phyloP scores from a whole-genome alignment of 352 stramenopile species.

The Globisporangium paddicum region DNA sequence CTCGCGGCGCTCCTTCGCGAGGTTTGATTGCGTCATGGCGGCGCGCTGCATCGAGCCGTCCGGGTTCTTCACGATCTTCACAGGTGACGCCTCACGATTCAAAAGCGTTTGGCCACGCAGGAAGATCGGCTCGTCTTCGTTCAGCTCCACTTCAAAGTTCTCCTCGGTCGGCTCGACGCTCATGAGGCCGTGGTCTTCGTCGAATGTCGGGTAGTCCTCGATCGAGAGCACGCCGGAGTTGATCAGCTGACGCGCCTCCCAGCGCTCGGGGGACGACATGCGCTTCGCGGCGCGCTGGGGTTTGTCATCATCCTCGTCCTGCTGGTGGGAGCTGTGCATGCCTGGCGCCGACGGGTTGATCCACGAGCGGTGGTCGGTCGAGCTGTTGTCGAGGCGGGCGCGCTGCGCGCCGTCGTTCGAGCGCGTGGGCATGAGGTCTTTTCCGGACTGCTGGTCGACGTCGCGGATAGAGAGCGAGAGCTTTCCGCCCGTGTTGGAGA shows the following conservation, averaged over 20 bases:
- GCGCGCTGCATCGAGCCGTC: constrained; percentile 97
- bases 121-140: constrained; percentile 97
- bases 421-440: constrained; percentile 93
- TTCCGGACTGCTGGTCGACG: constrained; percentile 94
- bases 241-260: constrained; percentile 97
- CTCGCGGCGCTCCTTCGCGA: constrained; percentile 97
- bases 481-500: constrained; percentile 88
- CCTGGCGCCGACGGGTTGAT: constrained; percentile 83
- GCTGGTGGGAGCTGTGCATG: constrained; percentile 55
- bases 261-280: constrained; percentile 96
- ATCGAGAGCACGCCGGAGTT: constrained; percentile 97
- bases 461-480: constrained; percentile 96
- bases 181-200: constrained; percentile 91
- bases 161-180: constrained; percentile 81
- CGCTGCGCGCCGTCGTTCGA: constrained; percentile 55
- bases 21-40: constrained; percentile 94
- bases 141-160: constrained; percentile 94
- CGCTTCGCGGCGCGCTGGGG: constrained; percentile 77
- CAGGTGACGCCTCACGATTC: constrained; percentile 90
- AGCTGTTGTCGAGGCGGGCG: constrained; percentile 41
- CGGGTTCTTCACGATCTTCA: constrained; percentile 99
- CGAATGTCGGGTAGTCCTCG: constrained; percentile 97
- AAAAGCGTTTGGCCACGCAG: constrained; percentile 92
- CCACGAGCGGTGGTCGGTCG: constrained; percentile 64
- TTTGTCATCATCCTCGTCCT: constrained; percentile 70